Evolutionary conservation across 805 yeast genomes (phyloP), one percentile per base, ranked within the genome.

Genomic region (Cyberlindnera maritima): DNA sequence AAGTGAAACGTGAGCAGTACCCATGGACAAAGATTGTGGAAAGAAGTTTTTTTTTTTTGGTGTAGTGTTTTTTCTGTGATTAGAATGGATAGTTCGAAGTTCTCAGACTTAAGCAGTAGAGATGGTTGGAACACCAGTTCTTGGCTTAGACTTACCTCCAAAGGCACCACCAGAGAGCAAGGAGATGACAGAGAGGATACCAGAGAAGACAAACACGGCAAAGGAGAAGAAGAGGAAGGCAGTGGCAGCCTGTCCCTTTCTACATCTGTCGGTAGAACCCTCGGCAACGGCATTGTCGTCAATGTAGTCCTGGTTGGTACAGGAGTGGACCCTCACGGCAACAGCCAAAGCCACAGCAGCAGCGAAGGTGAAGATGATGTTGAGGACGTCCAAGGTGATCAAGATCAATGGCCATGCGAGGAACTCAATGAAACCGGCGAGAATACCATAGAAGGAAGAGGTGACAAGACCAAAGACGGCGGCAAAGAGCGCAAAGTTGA

Each of bases 271-370:
- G 19, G 72, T 62, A 36, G 83, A 75, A 57, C 96, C 95, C 74
- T 88, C 88, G 51, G 87, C 69, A 59, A 88, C 77, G 52, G 68
- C 68, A 79, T 92, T 92, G 55, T 59, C 41, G 58, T 80, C 74
- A 56, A 90, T 50, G 76, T 88, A 90, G 46, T 36, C 49, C 52
- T 72, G 56, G 81, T 89, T 85, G 58, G 74, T 50, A 77, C 99
- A 92, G 35, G 96, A 85, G 77, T 90, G 97, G 55, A 76, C 77
- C 70, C 91, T 81, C 64, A 87, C 82, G 61, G 83, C 95, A 50
- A 88, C 96, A 44, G 98, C 98, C 64, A 94, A 75, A 44, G 96
- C 96, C 49, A 96, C 82, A 61, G 91, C 98, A 56, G 88, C 98
- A 41, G 98, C 82, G 68, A 94, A 88, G 47, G 96, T 83, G 83